Percentiles rank a stretch among this genome's conserved stretches.
Evolutionary conservation across 2,329 filamentous ascomycete genomes (phyloP).

Genomic region (Pezizomycotina sp.): DNA sequence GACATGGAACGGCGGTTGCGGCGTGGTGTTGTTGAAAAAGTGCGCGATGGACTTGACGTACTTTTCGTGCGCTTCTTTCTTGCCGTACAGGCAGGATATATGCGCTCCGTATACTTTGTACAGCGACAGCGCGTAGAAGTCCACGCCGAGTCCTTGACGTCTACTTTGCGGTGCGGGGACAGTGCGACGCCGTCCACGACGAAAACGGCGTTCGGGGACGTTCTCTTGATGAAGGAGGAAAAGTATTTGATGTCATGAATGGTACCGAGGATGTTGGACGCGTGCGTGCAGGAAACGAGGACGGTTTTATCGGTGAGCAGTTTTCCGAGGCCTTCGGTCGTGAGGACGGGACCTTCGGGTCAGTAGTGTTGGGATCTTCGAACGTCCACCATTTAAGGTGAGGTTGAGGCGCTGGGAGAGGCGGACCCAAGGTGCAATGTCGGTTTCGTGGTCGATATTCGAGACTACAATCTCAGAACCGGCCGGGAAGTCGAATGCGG

Average conservation of each 20-base stretch:
- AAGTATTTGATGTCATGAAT: conserved; percentile 48
- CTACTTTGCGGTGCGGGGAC: conserved; percentile 53
- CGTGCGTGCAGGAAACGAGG: conserved; percentile 57
- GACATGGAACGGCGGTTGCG: conserved; percentile 39
- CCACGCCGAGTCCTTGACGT: conserved; percentile 53
- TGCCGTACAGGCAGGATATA: conserved; percentile 52
- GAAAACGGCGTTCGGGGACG: conserved; percentile 41
- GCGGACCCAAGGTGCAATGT: conserved; percentile 56
- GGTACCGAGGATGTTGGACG: conserved; percentile 55
- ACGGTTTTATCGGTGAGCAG: conserved; percentile 49
- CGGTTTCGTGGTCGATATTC: conserved; percentile 60
- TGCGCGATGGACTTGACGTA: conserved; percentile 37
- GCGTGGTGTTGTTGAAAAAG: conserved; percentile 20
- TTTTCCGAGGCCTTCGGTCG: conserved; percentile 38
- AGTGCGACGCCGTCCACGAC: conserved; percentile 63
- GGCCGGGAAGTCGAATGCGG: conserved; percentile 36
- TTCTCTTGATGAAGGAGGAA: conserved; percentile 36
- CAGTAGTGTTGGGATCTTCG: conserved; percentile 31
- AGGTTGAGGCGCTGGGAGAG: conserved; percentile 46
- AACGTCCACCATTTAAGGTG: conserved; percentile 38
- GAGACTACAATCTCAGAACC: conserved; percentile 56
- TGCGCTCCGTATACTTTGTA: conserved; percentile 73
- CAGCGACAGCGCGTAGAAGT: conserved; percentile 67
- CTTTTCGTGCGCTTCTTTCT: conserved; percentile 36
- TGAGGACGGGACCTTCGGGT: too few species aligned